Evolutionary conservation across 768 basidiomycete species (phyloP).

Genomic region (Mycena vulgaris): DNA sequence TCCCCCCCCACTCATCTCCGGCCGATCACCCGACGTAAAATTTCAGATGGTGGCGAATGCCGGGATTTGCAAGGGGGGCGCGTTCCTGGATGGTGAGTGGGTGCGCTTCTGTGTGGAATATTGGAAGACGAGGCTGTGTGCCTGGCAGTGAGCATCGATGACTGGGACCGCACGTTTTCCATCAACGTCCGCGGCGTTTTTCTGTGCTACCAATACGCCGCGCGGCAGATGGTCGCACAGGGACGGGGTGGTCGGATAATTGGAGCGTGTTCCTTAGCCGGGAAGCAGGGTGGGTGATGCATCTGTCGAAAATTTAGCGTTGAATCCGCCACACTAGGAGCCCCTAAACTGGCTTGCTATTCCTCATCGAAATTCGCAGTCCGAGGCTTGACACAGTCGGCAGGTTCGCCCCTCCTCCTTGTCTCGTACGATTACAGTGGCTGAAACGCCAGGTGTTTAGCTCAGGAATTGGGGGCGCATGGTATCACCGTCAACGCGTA

Average conservation of each 20-base stretch:
- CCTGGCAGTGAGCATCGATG: background rate
- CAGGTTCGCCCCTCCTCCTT: constrained; percentile 11
- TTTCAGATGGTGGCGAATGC: constrained; percentile 33
- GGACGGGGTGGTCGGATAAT: constrained; percentile 48
- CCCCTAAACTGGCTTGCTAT: constrained; percentile 38
- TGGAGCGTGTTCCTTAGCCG: constrained; percentile 47
- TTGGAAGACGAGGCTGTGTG: background rate
- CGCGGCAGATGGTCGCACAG: constrained; percentile 45
- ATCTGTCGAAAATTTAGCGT: background rate
- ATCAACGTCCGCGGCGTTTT: constrained; percentile 28
- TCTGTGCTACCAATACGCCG: constrained; percentile 46
- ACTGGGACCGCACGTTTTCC: constrained; percentile 22
- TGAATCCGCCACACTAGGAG: constrained; percentile 13
- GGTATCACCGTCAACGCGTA: constrained; percentile 38
- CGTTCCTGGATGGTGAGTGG: constrained; percentile 21
- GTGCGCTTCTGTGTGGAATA: background rate
- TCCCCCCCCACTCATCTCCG: background rate
- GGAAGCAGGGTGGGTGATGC: constrained; percentile 40
- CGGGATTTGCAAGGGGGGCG: constrained; percentile 17
- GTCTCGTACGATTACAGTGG: background rate
- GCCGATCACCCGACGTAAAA: background rate
- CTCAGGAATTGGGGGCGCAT: constrained; percentile 28
- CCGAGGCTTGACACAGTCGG: constrained; percentile 52
- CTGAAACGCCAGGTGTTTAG: constrained; percentile 5
- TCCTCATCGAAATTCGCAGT: constrained; percentile 54